These are phyloP conservation scores for Picea mariana DNA, from an alignment of 83 land plant genomes.

Conservation along the genomic window DNA sequence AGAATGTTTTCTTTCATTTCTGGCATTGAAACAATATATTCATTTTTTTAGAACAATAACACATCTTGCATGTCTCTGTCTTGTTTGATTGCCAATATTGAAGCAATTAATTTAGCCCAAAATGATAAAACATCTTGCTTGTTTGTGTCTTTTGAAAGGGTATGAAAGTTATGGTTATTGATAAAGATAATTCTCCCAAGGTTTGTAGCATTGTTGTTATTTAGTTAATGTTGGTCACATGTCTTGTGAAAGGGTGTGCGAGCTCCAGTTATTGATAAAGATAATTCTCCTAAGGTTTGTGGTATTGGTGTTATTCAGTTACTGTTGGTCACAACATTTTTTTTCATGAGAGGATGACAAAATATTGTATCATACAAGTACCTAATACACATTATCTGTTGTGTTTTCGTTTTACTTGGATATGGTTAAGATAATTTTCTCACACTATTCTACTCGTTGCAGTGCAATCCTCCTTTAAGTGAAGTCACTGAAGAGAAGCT, in stretches of 20 bases:
- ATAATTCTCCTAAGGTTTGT: conserved; percentile 78
- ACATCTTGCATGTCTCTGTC: background rate
- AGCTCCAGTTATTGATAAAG: conserved; percentile 75
- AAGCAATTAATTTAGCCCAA: background rate
- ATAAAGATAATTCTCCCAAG: conserved; percentile 86
- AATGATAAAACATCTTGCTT: too few relatives aligned
- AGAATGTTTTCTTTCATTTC: background rate
- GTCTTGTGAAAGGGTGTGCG: conserved; percentile 65
- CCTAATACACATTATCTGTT: background rate
- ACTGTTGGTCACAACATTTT: background rate
- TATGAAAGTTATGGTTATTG: conserved; percentile 69
- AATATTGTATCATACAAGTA: background rate
- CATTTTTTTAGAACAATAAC: background rate
- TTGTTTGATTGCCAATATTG: background rate
- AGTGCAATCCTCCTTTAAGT: conserved; percentile 73
- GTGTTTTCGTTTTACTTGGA: background rate
- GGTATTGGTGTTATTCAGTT: background rate
- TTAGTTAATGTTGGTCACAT: background rate
- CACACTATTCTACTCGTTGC: conserved; percentile 11
- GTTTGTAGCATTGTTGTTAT: conserved; percentile 26
- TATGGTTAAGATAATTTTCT: conserved; percentile 1
- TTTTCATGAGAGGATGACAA: background rate
- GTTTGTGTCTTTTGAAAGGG: conserved; percentile 44
- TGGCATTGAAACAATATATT: background rate
- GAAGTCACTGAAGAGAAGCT: conserved; percentile 52